phyloP scores from a whole-genome alignment of 495 filamentous ascomycete species.

The Pyrenopolyporus hunteri region DNA sequence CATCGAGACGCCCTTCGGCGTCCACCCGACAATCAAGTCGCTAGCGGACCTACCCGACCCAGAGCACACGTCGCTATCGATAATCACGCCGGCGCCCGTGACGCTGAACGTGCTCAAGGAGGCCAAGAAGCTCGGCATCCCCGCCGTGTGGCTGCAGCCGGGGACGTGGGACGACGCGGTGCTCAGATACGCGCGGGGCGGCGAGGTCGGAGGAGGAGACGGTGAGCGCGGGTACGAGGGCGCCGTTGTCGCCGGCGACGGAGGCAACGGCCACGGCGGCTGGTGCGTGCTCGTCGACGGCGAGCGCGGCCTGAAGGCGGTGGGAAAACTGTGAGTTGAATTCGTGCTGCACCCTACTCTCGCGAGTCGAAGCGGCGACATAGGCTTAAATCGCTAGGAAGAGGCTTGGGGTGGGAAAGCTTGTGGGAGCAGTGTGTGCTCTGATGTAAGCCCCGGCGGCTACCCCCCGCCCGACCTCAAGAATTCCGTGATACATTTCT shows the following conservation, averaged over 20 bases:
- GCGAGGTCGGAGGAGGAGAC: conserved; percentile 45
- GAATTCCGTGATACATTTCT: not conserved
- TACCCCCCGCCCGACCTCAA: not conserved
- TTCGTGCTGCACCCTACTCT: not conserved
- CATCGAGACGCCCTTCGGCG: conserved; percentile 58
- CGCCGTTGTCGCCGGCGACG: conserved; percentile 69
- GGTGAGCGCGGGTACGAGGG: conserved; percentile 62
- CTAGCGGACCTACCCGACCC: conserved; percentile 68
- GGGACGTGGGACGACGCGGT: conserved; percentile 81
- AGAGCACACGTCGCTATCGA: conserved; percentile 72
- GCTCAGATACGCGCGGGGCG: conserved; percentile 67
- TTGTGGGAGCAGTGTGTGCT: conserved; percentile 27
- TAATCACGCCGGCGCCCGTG: conserved; percentile 85
- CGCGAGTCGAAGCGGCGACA: conserved; percentile 1
- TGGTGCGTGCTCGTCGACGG: conserved; percentile 95
- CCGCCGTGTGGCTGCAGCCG: conserved; percentile 89
- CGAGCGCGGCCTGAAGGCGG: conserved; percentile 68
- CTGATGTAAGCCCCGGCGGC: conserved; percentile 14
- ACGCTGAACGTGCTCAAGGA: conserved; percentile 74
- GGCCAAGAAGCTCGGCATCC: conserved; percentile 78
- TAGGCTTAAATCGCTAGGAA: conserved; percentile 32
- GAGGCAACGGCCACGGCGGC: conserved; percentile 72
- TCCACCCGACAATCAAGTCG: conserved; percentile 68
- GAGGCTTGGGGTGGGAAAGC: conserved; percentile 17
- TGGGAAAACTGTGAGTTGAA: conserved; percentile 52